These are phyloP conservation scores for Hymenoscyphus salicellus DNA, from an alignment of 2,329 filamentous ascomycete genomes.

Conservation along the genomic window DNA sequence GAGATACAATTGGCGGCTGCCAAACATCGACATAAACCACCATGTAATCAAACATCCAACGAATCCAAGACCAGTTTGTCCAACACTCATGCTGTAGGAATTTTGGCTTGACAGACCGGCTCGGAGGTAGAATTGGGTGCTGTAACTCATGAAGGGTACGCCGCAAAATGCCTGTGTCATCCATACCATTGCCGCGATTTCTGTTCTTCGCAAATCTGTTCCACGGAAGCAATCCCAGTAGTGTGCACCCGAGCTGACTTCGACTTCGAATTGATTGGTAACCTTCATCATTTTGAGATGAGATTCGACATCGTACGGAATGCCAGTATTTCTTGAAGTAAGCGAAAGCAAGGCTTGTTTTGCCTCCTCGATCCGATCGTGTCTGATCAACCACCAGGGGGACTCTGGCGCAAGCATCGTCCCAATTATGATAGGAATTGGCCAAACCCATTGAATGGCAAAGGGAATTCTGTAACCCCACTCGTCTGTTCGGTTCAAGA, in stretches of 20 bases:
- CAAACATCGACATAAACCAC: too few species aligned
- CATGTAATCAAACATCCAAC: too few species aligned
- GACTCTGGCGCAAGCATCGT: constrained; percentile 47
- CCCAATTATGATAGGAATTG: constrained; percentile 43
- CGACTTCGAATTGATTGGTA: constrained; percentile 76
- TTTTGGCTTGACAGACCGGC: too few species aligned
- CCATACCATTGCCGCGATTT: constrained; percentile 43
- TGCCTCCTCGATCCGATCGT: constrained; percentile 20
- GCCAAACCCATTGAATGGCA: constrained; percentile 50
- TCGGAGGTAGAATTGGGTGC: too few species aligned
- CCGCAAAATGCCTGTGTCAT: too few species aligned
- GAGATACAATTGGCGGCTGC: too few species aligned
- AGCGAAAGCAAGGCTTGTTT: constrained; percentile 19
- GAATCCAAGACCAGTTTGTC: too few species aligned
- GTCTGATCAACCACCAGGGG: constrained; percentile 39
- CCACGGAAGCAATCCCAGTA: constrained; percentile 82
- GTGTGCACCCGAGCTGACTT: constrained; percentile 62
- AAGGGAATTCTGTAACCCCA: constrained; percentile 47
- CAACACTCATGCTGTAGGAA: too few species aligned
- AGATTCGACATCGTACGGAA: constrained; percentile 63
- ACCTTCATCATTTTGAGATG: constrained; percentile 91
- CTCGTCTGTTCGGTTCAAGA: constrained; percentile 31
- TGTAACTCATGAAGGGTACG: too few species aligned
- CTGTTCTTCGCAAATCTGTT: constrained; percentile 72
- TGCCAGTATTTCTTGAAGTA: constrained; percentile 17